Conservation (phyloP, 2,329 filamentous ascomycete genomes). For the Penicillium sp. region DNA sequence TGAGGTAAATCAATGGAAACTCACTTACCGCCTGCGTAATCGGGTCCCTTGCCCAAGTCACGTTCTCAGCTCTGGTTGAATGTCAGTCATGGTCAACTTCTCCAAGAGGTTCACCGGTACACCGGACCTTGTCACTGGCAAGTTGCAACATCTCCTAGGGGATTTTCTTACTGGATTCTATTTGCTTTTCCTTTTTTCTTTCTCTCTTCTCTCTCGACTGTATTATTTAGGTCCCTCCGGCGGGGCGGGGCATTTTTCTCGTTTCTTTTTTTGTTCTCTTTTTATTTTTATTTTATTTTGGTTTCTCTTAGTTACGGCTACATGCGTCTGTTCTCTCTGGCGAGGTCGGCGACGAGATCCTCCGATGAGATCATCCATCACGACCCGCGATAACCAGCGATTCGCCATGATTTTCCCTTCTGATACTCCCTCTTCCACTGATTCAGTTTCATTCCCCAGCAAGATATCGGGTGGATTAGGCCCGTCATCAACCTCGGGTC, state of each 20-base stretch:
- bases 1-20: slow-evolving; percentile 25
- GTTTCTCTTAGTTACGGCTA: not conserved
- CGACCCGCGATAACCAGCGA: slow-evolving; percentile 10
- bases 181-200: slow-evolving; percentile 9
- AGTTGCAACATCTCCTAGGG: not conserved
- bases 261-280: no score
- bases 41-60: slow-evolving; percentile 6
- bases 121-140: slow-evolving; percentile 23
- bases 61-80: not conserved
- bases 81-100: not conserved
- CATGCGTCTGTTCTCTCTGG: not conserved
- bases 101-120: slow-evolving; percentile 35
- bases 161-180: slow-evolving; percentile 4
- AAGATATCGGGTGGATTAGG: slow-evolving; percentile 33
- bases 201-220: not conserved
- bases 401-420: not conserved
- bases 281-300: slow-evolving; percentile 8
- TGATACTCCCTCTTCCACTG: no score
- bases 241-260: not conserved
- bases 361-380: slow-evolving; percentile 26
- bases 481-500: slow-evolving; percentile 29
- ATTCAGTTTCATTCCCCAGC: not conserved
- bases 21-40: slow-evolving; percentile 17
- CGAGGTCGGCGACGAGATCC: slow-evolving; percentile 20
- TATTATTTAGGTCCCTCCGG: not conserved